Base-by-base conservation (phyloP, 2,329 filamentous ascomycete genomes). In the Cladophialophora chaetospira region DNA sequence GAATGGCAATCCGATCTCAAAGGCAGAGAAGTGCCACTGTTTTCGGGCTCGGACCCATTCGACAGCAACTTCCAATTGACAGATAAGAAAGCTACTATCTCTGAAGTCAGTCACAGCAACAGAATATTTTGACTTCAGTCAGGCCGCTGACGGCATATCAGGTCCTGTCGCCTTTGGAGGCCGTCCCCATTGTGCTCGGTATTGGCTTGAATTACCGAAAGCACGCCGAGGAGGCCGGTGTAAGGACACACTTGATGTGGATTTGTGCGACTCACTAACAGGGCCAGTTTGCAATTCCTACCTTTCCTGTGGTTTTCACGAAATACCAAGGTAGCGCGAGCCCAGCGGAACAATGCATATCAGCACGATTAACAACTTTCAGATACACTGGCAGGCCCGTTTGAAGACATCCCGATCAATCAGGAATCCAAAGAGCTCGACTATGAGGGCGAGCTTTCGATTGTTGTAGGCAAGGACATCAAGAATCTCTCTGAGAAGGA, bases 381-480 rank as follows among this genome's bases (percentile, higher is more conserved):
- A 53, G 58, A 61, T 35, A 40, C 15, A 61, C 68, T 48, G 62
- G 69, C 62, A 47, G 72, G 29, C 60, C 67, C 55, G 66, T 71
- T 60, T 67, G 71, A 62, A 17, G 55, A 60, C 21, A 72, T 76
- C 25, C 64, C 69, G 0, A 69, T 76, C 44, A 69, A 74, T 21
- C 70, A 70, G 48, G 64, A 74, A 15, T 71, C 71, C 0, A 71
- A 74, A 53, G 72, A 60, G n/a, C 38, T 60, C 2, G 60, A 62
- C 42, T 62, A 62, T 44, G 60, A 62, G 40, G 60, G 49, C 23
- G 58, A 61, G 25, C 35, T 61, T 10, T 45, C 71, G 49, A 73
- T 86, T n/a, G 74, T 85, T 1, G 78, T 83, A 19, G 77, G 77
- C 1, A 77, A 76, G 38, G 74, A 78, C 13, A 80, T 77, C 15